These are phyloP conservation scores for Hypoxylon sp. DNA, from an alignment of 2,329 filamentous ascomycete species.

Conservation along the genomic window DNA sequence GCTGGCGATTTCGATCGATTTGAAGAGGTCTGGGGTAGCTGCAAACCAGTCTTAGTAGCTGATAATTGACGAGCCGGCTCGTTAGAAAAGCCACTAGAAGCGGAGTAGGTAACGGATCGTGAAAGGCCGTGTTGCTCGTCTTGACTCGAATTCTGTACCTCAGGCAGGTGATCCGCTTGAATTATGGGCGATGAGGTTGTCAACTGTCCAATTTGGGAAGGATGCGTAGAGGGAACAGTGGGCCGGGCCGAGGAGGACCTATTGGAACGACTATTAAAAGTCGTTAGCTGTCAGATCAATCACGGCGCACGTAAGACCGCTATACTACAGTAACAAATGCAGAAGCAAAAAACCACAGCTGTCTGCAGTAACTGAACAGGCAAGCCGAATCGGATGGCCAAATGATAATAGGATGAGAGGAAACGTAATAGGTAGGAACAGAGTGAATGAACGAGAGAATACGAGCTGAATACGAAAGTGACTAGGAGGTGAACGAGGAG, in stretches of 20 bases:
- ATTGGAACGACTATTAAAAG: slow-evolving; percentile 38
- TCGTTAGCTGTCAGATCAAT: slow-evolving; percentile 38
- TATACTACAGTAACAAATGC: not conserved
- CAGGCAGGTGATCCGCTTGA: slow-evolving; percentile 67
- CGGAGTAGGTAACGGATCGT: slow-evolving; percentile 57
- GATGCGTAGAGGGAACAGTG: slow-evolving; percentile 67
- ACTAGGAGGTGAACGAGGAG: slow-evolving; percentile 1
- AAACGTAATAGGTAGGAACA: slow-evolving; percentile 8
- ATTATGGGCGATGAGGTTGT: slow-evolving; percentile 78
- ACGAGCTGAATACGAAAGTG: slow-evolving; percentile 18
- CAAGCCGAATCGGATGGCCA: slow-evolving; percentile 14
- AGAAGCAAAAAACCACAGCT: slow-evolving; percentile 12
- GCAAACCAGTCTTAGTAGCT: slow-evolving; percentile 56
- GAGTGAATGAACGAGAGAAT: slow-evolving; percentile 19
- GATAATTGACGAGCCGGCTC: slow-evolving; percentile 52
- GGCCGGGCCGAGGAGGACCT: slow-evolving; percentile 57
- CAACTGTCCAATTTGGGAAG: slow-evolving; percentile 76
- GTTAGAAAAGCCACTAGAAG: slow-evolving; percentile 52
- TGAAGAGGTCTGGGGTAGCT: slow-evolving; percentile 58
- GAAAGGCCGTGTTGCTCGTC: slow-evolving; percentile 46
- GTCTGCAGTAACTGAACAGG: slow-evolving; percentile 14
- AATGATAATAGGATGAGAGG: slow-evolving; percentile 7
- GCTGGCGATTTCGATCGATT: slow-evolving; percentile 77
- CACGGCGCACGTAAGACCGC: slow-evolving; percentile 29
- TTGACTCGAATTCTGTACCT: slow-evolving; percentile 57